Evolutionary conservation across 768 basidiomycete genomes (phyloP).

Genomic region (Boletus edulis): DNA sequence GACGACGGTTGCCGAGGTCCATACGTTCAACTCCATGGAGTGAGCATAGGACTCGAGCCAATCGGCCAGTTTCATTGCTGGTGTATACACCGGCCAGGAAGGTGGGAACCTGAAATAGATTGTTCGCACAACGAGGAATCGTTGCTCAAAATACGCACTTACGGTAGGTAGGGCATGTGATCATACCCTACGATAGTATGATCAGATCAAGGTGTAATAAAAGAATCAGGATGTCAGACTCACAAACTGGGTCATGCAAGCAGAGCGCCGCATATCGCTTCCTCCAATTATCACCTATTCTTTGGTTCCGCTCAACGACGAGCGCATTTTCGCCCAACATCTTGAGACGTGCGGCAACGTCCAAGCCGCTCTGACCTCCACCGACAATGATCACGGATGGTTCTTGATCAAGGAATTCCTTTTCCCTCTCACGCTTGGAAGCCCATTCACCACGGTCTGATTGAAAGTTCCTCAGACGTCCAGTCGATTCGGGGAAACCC

Average conservation of each 20-base stretch:
- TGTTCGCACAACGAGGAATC: background rate
- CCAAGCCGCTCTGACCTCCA: slow-evolving; percentile 54
- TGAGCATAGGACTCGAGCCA: slow-evolving; percentile 68
- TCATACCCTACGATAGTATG: slow-evolving; percentile 36
- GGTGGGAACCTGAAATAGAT: slow-evolving; percentile 45
- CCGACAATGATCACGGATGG: slow-evolving; percentile 54
- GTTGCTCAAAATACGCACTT: slow-evolving; percentile 16
- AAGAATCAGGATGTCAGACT: background rate
- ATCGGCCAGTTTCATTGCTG: slow-evolving; percentile 56
- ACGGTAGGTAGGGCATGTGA: slow-evolving; percentile 57
- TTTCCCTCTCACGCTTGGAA: slow-evolving; percentile 26
- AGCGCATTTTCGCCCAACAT: slow-evolving; percentile 21
- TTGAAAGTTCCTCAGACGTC: slow-evolving; percentile 41
- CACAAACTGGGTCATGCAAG: slow-evolving; percentile 33
- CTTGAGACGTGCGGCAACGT: slow-evolving; percentile 54
- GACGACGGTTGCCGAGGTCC: slow-evolving; percentile 46
- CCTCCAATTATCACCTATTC: slow-evolving; percentile 33
- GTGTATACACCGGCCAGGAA: slow-evolving; percentile 57
- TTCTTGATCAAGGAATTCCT: slow-evolving; percentile 36
- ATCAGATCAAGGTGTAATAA: background rate
- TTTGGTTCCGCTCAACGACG: slow-evolving; percentile 24
- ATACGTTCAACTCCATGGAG: slow-evolving; percentile 59
- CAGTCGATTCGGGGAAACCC: slow-evolving; percentile 42
- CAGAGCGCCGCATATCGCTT: slow-evolving; percentile 28
- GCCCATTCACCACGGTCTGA: slow-evolving; percentile 36